phyloP scores from a whole-genome alignment of 1,284 basidiomycete species.

The Gymnopus androsaceus region DNA sequence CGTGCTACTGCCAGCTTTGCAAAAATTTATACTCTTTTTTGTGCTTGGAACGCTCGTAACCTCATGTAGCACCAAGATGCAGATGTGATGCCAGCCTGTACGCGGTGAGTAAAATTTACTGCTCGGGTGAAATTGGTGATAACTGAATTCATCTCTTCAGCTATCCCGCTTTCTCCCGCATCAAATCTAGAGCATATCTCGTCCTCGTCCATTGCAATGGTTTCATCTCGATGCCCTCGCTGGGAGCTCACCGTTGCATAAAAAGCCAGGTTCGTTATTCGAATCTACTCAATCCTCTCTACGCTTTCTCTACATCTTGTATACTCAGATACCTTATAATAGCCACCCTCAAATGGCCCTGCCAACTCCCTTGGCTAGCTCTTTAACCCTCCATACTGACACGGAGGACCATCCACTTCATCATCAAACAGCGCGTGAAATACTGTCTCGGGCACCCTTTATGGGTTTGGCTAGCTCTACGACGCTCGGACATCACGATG shows the following conservation, averaged over 20 bases:
- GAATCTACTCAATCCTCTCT: not conserved
- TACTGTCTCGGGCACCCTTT: not conserved
- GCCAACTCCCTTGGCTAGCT: not conserved
- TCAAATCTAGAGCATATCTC: not conserved
- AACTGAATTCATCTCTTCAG: not conserved
- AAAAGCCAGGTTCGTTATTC: not conserved
- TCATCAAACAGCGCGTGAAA: not conserved
- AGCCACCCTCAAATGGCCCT: not conserved
- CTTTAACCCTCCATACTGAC: not conserved
- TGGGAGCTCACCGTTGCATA: conserved; percentile 1
- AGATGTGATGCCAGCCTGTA: not conserved
- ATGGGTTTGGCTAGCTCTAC: not conserved
- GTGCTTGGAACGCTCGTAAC: not conserved
- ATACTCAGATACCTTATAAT: conserved; percentile 2
- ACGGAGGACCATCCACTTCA: not conserved
- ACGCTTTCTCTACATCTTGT: not conserved
- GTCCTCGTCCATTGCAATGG: not conserved
- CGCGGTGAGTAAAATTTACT: not conserved
- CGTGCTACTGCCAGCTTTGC: not conserved
- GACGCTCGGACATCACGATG: not conserved
- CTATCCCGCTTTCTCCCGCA: not conserved
- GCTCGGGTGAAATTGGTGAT: not conserved
- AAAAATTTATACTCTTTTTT: not conserved
- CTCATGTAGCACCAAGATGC: not conserved
- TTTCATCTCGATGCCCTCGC: not conserved